Base-by-base conservation (phyloP, 345 rosid species). In the Syzygium oleosum region DNA sequence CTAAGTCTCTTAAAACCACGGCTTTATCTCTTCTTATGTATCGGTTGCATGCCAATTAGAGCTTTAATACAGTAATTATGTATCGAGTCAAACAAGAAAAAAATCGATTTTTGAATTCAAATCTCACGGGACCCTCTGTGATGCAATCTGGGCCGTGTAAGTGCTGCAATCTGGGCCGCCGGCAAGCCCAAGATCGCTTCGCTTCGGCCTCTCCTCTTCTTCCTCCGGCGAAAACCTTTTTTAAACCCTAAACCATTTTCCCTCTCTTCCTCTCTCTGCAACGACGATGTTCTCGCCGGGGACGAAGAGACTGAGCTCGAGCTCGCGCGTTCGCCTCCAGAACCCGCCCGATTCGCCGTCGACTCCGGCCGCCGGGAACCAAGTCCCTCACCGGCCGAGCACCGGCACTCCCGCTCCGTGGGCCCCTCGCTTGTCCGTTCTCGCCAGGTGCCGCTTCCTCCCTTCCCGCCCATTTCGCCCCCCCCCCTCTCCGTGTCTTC, bases 371-470 rank as follows among this genome's bases (percentile, higher is more conserved):
- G 22, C 91, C 22, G 94, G 87, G 46, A 91, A 84, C 87, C 95
- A 92, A 56, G 90, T 93, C 68, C 95, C 95, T 83, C 91, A 92
- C 88, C 96, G 96, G 22, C 98, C 98, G 14, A 78, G 34, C 89
- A 92, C 97, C 38, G 99, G 99, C 31, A 95, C 99, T 88, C 98
- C 99, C 6, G 96, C 96, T 63, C 98, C 99, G 80, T 96, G 98
- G 99, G 98, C 95, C 65, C 93, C 98, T 86, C 98, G 96, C 90
- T 90, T 97, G 52, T 97, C 99, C 27, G 96, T 95, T 88, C 97
- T 97, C 65, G 97, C 99, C 87, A 93, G 99, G 99, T 97, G 65
- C 53, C 53, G 27, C 43, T 5, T 13, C 78, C 13, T 13, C 78
- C 25, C 43, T 34, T 29, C 43, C 21, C 34, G 49, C 27, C 54